These are phyloP conservation scores for Litsea cubeba DNA, from an alignment of 164 flowering plant species.

Conservation along the genomic window DNA sequence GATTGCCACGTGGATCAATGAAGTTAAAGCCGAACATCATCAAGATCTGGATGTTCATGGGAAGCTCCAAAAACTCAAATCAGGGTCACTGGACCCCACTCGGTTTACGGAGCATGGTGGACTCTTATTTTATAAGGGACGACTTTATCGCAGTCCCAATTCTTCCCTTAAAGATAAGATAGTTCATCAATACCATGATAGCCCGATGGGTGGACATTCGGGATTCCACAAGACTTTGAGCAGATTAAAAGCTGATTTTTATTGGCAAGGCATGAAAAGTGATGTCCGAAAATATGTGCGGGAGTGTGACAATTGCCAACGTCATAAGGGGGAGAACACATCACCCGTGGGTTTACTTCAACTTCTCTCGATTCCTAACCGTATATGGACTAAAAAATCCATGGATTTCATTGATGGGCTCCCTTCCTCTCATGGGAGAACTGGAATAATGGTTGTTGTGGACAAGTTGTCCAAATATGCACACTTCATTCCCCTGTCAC, in stretches of 20 bases:
- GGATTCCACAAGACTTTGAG: not conserved
- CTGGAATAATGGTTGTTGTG: constrained; percentile 2
- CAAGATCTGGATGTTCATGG: not conserved
- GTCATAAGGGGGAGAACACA: not conserved
- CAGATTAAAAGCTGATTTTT: not conserved
- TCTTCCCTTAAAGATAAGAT: not conserved
- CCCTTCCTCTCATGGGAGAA: not conserved
- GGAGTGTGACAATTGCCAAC: not conserved
- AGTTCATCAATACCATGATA: not conserved
- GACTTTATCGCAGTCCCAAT: not conserved
- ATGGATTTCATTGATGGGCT: constrained; percentile 7
- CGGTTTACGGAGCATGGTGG: not conserved
- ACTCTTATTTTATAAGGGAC: not conserved
- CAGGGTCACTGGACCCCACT: not conserved
- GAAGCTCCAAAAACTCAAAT: not conserved
- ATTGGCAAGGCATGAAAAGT: not conserved
- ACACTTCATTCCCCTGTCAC: not conserved
- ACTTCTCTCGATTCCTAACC: not conserved
- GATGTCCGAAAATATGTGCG: not conserved
- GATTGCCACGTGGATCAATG: not conserved
- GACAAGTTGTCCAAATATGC: not conserved
- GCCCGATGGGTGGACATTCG: not conserved
- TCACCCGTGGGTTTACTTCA: not conserved
- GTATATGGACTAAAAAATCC: not conserved
- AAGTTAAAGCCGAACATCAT: not conserved